Base-by-base conservation (phyloP, 108 stramenopile genomes). In the Nitzschia sp. region DNA sequence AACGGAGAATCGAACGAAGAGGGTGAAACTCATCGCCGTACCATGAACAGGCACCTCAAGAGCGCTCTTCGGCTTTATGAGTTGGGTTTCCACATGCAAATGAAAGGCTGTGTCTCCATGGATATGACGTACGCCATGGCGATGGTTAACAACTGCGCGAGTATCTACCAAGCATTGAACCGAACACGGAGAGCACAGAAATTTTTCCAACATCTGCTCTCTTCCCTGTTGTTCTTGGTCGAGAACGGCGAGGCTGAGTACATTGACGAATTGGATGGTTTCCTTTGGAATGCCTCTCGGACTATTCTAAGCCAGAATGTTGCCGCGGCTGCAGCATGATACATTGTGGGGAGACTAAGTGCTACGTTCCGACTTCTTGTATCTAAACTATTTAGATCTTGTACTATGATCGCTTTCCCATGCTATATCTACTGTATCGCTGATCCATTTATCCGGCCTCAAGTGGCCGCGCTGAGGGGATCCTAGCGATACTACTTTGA, bases 111-210 rank as follows among this genome's bases (percentile, higher is more conserved):
- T 6, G 13, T 45, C 23, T 17, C 17, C 8, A 45, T 62, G 35
- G 35, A 36, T 18, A 62, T 42, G 21, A 62, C 61, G 3, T 62
- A 36, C 42, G 17, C 24, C 8, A 25, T 62, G 38, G 61, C 61
- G 2, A 62, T 62, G 38, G 36, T 62, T 36, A 62, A 62, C 61
- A 62, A 62, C 23, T 62, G 35, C 9, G 61, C 61, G 8, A 8
- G 29, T 19, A 62, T 62, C 8, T 62, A 42, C 61, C 3, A 45
- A 45, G 19, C 17, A 3, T 45, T 62, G 34, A 35, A 62, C n/a
- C 9, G 21, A 19, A 25, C 33, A 42, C 17, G 38, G 17, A 5
- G 29, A 62, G 61, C 61, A 28, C 26, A 28, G 26, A 23, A 31
- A 29, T 29, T 28, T 28, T 42, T 18, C 28, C 28, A 36, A 17